Base-by-base conservation (phyloP, 768 basidiomycete species). In the Melanogaster broomeanus region DNA sequence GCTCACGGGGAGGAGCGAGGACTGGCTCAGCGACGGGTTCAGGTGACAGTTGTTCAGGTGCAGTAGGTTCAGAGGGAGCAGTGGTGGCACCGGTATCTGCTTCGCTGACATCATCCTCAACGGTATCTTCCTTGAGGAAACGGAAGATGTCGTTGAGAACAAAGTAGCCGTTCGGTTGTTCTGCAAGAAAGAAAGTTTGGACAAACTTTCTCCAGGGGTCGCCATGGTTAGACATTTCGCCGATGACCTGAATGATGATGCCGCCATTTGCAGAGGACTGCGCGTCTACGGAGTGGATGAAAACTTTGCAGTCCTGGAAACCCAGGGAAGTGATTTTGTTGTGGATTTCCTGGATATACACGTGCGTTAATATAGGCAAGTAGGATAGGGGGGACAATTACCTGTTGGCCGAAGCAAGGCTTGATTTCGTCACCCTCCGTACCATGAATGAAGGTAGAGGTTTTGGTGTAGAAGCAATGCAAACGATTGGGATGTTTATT, bases 71-170 rank as follows among this genome's bases (percentile, higher is more conserved):
- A 25, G 72, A 63, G 38, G 61, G 61, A 25, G 71, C 55, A 40
- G 72, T 60, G 9, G 61, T 30, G 8, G 66, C 61, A 24, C 68
- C 72, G 16, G 70, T 74, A 30, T 75, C 71, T 31, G 78, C 56
- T 47, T 80, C 85, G 55, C 70, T 74, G 65, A 67, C 79, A 41
- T 89, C 90, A 49, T 91, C 93, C 58, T 93, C 93, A 48, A 90
- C 86, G 8, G 82, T 75, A 66, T 98, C 94, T 74, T 98, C 97
- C 77, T 97, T 98, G 57, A 99, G 78, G 81, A 97, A 98, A 53
- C 97, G 90, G 86, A 98, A 99, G 77, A 98, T 98, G 76, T 99
- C 97, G 74, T 99, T 99, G 73, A 99, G 86, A 58, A 99, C 97
- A 68, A 96, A 99, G 77, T 98, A 99, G 38, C 97, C 97, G 61